A percentile compares a stretch with the other conserved stretches of the same genome.
phyloP scores from a whole-genome alignment of 2,329 filamentous ascomycete species.

The Plectosphaerella sp. region DNA sequence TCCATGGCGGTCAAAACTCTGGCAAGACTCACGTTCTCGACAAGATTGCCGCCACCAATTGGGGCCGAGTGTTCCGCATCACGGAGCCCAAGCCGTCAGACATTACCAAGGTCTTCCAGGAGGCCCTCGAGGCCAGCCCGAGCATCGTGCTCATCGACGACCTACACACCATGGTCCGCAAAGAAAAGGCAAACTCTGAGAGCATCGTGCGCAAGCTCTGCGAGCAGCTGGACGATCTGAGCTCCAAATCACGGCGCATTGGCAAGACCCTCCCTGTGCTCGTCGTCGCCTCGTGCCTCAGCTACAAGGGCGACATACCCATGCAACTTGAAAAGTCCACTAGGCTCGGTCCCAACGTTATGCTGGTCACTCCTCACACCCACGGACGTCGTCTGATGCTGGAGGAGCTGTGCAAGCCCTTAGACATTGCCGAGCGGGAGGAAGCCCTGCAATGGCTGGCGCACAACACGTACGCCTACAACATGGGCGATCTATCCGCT shows the following conservation, averaged over 20 bases:
- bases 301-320: conserved; percentile 69
- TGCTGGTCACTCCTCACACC: conserved; percentile 73
- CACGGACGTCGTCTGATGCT: conserved; percentile 70
- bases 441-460: conserved; percentile 56
- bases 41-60: conserved; percentile 61
- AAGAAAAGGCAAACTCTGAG: conserved; percentile 46
- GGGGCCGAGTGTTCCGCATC: conserved; percentile 65
- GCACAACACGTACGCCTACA: conserved; percentile 81
- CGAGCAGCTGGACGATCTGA: conserved; percentile 53
- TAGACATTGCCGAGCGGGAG: conserved; percentile 44
- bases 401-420: conserved; percentile 46
- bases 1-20: conserved; percentile 79
- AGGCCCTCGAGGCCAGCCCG: conserved; percentile 64
- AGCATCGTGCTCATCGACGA: conserved; percentile 78
- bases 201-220: conserved; percentile 46
- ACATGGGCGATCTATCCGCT: conserved; percentile 68
- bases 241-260: conserved; percentile 28
- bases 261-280: conserved; percentile 53
- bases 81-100: conserved; percentile 49
- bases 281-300: conserved; percentile 68
- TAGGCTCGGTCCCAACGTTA: conserved; percentile 64
- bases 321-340: conserved; percentile 58
- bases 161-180: conserved; percentile 65
- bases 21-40: conserved; percentile 76
- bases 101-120: conserved; percentile 65